Conservation (phyloP, 768 basidiomycete genomes). For the Pulveroboletus sp. region DNA sequence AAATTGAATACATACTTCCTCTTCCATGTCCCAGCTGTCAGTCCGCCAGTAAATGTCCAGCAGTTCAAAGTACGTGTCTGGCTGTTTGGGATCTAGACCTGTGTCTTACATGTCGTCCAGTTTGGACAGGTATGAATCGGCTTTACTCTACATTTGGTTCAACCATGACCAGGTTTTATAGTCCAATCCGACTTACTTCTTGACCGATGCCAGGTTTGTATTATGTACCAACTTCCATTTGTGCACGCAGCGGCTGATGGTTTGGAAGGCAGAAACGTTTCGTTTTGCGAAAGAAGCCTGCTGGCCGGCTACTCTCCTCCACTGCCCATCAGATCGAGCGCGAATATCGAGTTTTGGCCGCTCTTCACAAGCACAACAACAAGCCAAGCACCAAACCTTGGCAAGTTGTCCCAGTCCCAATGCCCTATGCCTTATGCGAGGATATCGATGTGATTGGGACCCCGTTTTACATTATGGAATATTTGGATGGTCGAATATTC, state of each 20-base stretch:
- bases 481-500: constrained; percentile 90
- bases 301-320: constrained; percentile 77
- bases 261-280: constrained; percentile 50
- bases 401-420: constrained; percentile 75
- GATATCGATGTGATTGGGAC: constrained; percentile 78
- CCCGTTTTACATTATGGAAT: constrained; percentile 96
- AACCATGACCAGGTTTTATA: constrained; percentile 30
- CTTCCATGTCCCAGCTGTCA: constrained; percentile 49
- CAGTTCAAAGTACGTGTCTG: constrained; percentile 78
- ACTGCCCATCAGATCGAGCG: constrained; percentile 96
- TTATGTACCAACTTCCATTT: background rate
- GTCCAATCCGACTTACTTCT: constrained; percentile 96
- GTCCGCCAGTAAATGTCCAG: constrained; percentile 69
- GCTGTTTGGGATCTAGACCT: background rate
- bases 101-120: constrained; percentile 36
- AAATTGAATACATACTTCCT: constrained; percentile 65
- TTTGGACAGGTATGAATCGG: constrained; percentile 72
- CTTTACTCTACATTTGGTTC: background rate
- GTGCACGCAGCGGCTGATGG: constrained; percentile 1
- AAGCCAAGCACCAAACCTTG: constrained; percentile 45
- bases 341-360: constrained; percentile 77
- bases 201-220: constrained; percentile 70
- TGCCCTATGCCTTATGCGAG: constrained; percentile 79
- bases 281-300: constrained; percentile 91
- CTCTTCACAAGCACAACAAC: constrained; percentile 71